Evolutionary conservation across 208 protist genomes (phyloP), one percentile per base, ranked within the genome.

Genomic region (Naegleria gruberi): DNA sequence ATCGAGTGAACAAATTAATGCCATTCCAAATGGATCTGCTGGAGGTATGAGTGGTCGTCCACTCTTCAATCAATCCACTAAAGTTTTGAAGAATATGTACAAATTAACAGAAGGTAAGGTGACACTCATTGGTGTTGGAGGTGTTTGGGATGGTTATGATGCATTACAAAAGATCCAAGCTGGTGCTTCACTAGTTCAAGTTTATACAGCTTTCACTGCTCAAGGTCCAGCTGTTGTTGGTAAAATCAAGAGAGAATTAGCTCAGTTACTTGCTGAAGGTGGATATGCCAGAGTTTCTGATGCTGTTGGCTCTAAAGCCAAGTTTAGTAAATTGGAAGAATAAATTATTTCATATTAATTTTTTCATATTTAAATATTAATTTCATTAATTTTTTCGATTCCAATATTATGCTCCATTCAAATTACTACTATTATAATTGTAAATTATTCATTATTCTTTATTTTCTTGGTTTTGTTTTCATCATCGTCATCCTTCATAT

Each of bases 181-280:
- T 42, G 94, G 94, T 30, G 94, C 94, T 15, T 90, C 65, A 12
- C 77, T 94, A 0, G 93, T 96, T 42, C 94, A 95, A 92, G 37
- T 95, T 10, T 95, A 95, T 91, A 93, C 94, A 19, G 42, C 91
- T 43, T 73, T 95, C 0, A 87, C 43, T 41, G 41, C 19, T 47
- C 82, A 93, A 34, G 94, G 94, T 26, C 94, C 94, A 2, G 1
- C 57, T 0, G 40, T 94, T 5, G 92, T 93, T 5, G 37, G 42
- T 7, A 0, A 47, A 40, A 89, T 95, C 7, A 95, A 95, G 46
- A n/a, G 10, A 4, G 94, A 94, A 12, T 90, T 95, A 6, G 37
- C 90, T 19, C 46, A 83, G 46, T 89, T 91, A 15, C 82, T 95
- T 0, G n/a, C 15, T 19, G 26, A 30, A 30, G 41, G 93, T 43